phyloP scores from a whole-genome alignment of 2,329 filamentous ascomycete species.

The Botrytis medusae region DNA sequence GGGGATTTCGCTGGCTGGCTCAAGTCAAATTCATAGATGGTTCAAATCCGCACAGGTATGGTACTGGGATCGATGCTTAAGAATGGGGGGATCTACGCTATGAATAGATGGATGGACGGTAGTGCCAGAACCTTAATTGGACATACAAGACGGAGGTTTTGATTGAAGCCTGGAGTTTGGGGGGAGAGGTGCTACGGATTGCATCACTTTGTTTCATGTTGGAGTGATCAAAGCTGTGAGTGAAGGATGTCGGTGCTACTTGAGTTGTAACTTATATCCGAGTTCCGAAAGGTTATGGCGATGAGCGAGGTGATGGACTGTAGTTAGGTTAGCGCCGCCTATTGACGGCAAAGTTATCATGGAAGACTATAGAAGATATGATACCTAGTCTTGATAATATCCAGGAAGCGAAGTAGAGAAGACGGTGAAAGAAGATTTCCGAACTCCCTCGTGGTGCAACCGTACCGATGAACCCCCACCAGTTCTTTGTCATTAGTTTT shows the following conservation, averaged over 20 bases:
- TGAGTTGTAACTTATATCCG: not conserved
- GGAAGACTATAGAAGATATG: not conserved
- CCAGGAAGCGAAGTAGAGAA: not conserved
- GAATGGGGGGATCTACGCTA: conserved; percentile 14
- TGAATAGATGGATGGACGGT: not conserved
- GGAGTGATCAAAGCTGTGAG: too few relatives aligned
- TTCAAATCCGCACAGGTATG: not conserved
- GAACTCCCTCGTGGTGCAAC: not conserved
- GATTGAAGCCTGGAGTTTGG: not conserved
- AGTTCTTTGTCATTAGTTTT: not conserved
- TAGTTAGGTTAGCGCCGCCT: not conserved
- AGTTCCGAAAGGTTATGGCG: not conserved
- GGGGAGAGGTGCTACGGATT: not conserved
- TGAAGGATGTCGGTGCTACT: not conserved
- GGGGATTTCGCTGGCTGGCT: not conserved
- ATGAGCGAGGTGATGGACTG: not conserved
- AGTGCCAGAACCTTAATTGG: conserved; percentile 16
- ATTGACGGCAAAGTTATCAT: not conserved
- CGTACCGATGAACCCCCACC: not conserved
- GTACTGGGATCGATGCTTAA: not conserved
- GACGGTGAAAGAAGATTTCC: not conserved
- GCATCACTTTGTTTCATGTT: not conserved
- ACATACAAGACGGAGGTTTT: not conserved
- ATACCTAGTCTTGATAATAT: not conserved
- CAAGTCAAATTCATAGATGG: not conserved